Evolutionary conservation across 2,329 filamentous ascomycete species (phyloP), one percentile per base, ranked within the genome.

Genomic region (Dactylonectria estremocensis): DNA sequence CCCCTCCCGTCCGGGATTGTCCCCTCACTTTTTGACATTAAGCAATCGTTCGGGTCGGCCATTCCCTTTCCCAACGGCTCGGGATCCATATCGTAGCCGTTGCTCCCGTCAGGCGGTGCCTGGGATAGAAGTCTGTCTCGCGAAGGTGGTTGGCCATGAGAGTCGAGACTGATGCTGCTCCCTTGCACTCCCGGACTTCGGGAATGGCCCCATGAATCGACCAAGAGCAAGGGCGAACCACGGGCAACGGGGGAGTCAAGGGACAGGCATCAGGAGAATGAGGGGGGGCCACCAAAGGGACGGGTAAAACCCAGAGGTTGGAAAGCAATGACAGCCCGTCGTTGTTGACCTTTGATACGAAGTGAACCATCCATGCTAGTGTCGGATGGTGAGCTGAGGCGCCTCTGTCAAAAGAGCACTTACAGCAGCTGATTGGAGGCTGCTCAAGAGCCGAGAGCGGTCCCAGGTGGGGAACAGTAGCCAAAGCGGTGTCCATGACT

Each of bases 331-430:
- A 70, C 55, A 76, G 67, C 71, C 74, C 67, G 57, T 77, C 62
- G 65, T 74, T 71, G 65, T 74, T 71, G 68, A 58, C 68, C 65
- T 69, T 66, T 69, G 64, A 33, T 69, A 67, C 64, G 74, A 70
- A 53, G 62, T 70, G 65, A 71, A 48, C 64, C 61, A 77, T 72
- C 75, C 75, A 77, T 77, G 72, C 72, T 76, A 76, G 76, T 76
- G 75, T 75, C 70, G 69, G 76, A 75, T 66, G 70, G 72, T 75
- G 73, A 78, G 74, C 76, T 78, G 76, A 80, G 77, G 78, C 75
- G 73, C 78, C 76, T 78, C 73, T 76, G 69, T 71, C 68, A 69
- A 78, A 71, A 78, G 64, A 65, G 73, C 74, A 56, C 56, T 57
- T 79, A 68, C 67, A 72, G 63, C 53, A 33, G 56, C 64, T 79